These are phyloP conservation scores for Tothia fuscella DNA, from an alignment of 2,329 filamentous ascomycete genomes.

Conservation along the genomic window DNA sequence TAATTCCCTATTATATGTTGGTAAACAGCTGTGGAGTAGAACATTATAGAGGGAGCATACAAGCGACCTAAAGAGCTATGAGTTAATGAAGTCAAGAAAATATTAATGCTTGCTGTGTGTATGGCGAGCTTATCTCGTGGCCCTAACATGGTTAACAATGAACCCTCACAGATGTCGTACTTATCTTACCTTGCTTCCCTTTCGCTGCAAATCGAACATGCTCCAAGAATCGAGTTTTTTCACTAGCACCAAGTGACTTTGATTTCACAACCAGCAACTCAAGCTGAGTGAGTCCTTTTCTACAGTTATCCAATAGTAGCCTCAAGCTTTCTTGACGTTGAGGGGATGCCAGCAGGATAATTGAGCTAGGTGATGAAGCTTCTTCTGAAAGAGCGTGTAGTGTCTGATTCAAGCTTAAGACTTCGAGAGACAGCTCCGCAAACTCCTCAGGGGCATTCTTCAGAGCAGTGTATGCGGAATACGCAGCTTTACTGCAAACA, in stretches of 20 bases:
- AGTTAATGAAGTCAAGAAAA: not conserved
- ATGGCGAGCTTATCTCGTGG: slow-evolving; percentile 8
- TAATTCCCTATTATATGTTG: not conserved
- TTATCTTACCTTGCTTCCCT: not conserved
- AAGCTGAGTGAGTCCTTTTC: not conserved
- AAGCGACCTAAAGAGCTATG: not conserved
- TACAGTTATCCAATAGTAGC: not conserved
- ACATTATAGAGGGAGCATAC: no score
- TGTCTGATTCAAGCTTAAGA: slow-evolving; percentile 1
- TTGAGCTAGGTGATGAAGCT: not conserved
- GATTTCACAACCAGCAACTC: not conserved
- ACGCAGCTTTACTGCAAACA: slow-evolving; percentile 3
- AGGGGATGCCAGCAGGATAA: slow-evolving; percentile 2
- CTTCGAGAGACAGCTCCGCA: slow-evolving; percentile 5
- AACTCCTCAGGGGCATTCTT: slow-evolving; percentile 6
- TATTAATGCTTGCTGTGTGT: slow-evolving; percentile 1
- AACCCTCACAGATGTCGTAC: no score
- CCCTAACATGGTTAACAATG: no score
- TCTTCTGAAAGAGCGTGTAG: slow-evolving; percentile 5
- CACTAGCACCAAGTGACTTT: not conserved
- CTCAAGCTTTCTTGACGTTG: slow-evolving; percentile 1
- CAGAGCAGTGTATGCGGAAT: not conserved
- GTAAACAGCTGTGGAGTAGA: not conserved
- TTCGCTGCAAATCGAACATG: slow-evolving; percentile 1
- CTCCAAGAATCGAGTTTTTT: slow-evolving; percentile 3